Percentiles rank a stretch among this genome's conserved stretches.
phyloP scores from a whole-genome alignment of 208 protist species.

The Trypanosoma congolense region DNA sequence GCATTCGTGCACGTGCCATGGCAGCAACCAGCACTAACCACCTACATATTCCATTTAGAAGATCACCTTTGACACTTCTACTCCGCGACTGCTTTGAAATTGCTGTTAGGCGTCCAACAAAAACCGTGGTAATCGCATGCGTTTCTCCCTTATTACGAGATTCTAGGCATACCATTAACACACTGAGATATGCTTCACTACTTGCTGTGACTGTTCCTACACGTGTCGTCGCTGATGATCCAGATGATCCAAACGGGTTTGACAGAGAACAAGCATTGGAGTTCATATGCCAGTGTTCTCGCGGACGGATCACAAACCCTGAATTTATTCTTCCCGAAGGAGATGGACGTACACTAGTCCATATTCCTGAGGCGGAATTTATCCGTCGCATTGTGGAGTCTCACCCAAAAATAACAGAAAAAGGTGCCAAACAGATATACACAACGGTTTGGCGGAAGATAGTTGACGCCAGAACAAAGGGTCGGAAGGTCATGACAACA shows the following conservation, averaged over 20 bases:
- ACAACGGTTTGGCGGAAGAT: slow-evolving; percentile 81
- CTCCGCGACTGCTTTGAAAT: slow-evolving; percentile 90
- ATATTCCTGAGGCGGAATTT: slow-evolving; percentile 88
- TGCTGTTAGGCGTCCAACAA: slow-evolving; percentile 76
- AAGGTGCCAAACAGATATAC: slow-evolving; percentile 87
- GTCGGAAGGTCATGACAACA: slow-evolving; percentile 81
- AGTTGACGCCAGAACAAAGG: slow-evolving; percentile 83
- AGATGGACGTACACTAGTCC: slow-evolving; percentile 81
- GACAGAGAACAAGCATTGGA: slow-evolving; percentile 66
- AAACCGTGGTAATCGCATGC: slow-evolving; percentile 89
- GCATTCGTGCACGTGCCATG: slow-evolving; percentile 72
- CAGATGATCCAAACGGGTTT: slow-evolving; percentile 82
- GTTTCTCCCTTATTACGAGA: slow-evolving; percentile 86
- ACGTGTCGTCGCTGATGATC: slow-evolving; percentile 64
- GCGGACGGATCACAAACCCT: slow-evolving; percentile 54
- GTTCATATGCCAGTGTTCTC: slow-evolving; percentile 56
- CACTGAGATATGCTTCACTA: slow-evolving; percentile 81
- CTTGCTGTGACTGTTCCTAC: slow-evolving; percentile 71
- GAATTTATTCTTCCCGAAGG: slow-evolving; percentile 80
- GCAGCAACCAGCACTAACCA: slow-evolving; percentile 69
- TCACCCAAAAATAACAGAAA: slow-evolving; percentile 69
- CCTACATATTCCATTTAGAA: slow-evolving; percentile 87
- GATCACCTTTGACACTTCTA: slow-evolving; percentile 81
- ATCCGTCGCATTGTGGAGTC: slow-evolving; percentile 63
- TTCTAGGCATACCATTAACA: slow-evolving; percentile 84